A percentile compares a stretch with the other conserved stretches of the same genome.
Conservation (phyloP, 805 yeast genomes). For the Metschnikowia bowlesiae region DNA sequence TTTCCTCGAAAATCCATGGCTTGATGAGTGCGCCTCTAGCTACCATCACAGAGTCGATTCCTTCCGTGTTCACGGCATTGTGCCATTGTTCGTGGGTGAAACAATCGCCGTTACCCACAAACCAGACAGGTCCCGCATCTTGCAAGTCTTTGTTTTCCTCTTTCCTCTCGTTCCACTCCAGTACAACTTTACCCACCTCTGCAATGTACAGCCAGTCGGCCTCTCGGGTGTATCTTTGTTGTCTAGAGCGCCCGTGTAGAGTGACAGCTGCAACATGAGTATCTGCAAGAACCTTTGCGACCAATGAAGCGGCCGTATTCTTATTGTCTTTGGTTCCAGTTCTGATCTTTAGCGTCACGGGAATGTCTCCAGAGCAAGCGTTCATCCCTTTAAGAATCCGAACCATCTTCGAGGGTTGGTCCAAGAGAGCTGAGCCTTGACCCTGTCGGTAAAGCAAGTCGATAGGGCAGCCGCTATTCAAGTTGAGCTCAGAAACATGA, state of each 20-base stretch:
- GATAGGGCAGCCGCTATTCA: conserved; percentile 97
- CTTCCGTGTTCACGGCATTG: conserved; percentile 55
- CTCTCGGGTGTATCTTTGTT: conserved; percentile 85
- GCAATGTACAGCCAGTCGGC: conserved; percentile 92
- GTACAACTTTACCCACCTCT: conserved; percentile 65
- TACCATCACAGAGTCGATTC: conserved; percentile 91
- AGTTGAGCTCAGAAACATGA: conserved; percentile 73
- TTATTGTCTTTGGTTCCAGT: conserved; percentile 84
- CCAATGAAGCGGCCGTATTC: conserved; percentile 81
- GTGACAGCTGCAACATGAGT: conserved; percentile 88
- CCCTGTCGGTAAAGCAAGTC: conserved; percentile 92
- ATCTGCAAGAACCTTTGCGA: conserved; percentile 66
- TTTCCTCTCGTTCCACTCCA: conserved; percentile 52
- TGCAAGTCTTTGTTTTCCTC: conserved; percentile 55
- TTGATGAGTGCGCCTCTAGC: conserved; percentile 97
- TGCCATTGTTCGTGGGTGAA: conserved; percentile 88
- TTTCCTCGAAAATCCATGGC: conserved; percentile 98
- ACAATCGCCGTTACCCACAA: conserved; percentile 94
- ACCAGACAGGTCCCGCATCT: conserved; percentile 64
- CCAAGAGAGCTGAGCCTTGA: conserved; percentile 91
- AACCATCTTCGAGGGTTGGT: conserved; percentile 75
- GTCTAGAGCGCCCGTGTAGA: conserved; percentile 93
- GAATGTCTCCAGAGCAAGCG: conserved; percentile 82
- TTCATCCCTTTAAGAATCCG: conserved; percentile 86
- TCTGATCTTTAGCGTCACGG: conserved; percentile 87